Evolutionary conservation across 306 rosid species (phyloP).

Genomic region (Crotalaria pallida): DNA sequence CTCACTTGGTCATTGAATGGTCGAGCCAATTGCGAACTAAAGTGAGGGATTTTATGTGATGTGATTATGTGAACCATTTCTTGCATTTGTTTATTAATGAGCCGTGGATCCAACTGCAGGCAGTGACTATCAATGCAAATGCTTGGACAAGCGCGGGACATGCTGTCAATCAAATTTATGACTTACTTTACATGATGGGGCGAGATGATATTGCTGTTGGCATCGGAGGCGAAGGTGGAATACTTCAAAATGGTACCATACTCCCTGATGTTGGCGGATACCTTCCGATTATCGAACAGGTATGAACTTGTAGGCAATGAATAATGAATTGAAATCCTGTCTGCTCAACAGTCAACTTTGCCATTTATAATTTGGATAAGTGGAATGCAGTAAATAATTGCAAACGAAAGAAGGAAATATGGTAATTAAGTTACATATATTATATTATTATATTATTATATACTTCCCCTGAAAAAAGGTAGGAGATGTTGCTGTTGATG

Average conservation of each 20-base stretch:
- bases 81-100: neutral
- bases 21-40: no score
- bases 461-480: no score
- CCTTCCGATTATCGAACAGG: constrained; percentile 88
- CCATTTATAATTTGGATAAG: neutral
- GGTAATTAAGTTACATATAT: neutral
- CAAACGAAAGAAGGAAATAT: neutral
- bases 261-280: constrained; percentile 82
- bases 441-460: no score
- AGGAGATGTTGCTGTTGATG: neutral
- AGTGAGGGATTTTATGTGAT: no score
- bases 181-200: constrained; percentile 83
- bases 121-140: constrained; percentile 60
- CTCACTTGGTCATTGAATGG: no score
- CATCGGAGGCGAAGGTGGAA: constrained; percentile 91
- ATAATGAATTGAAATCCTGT: no score
- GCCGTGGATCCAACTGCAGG: constrained; percentile 35
- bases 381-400: neutral
- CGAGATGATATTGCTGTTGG: constrained; percentile 81
- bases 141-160: constrained; percentile 72
- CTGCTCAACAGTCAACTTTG: neutral
- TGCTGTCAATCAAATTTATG: constrained; percentile 84
- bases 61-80: neutral
- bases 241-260: constrained; percentile 53
- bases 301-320: neutral